phyloP scores from a whole-genome alignment of 2,329 filamentous ascomycete genomes.

The Lachnellula suecica region DNA sequence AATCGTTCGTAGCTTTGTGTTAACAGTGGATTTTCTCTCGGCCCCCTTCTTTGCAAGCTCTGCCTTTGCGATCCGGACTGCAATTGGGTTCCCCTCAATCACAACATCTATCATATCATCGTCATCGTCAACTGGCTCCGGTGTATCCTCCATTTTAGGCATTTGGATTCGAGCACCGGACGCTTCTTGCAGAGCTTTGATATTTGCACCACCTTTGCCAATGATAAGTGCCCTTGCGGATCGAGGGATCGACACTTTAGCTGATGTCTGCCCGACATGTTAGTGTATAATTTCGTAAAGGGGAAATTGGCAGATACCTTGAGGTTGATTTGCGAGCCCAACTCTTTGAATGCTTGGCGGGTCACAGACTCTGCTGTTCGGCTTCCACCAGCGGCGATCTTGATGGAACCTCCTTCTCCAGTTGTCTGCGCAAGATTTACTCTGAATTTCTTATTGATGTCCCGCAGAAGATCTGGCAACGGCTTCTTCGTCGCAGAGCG shows the following conservation, averaged over 20 bases:
- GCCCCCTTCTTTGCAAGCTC: conserved; percentile 86
- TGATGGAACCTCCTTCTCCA: conserved; percentile 69
- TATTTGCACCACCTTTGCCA: conserved; percentile 84
- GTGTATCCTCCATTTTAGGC: conserved; percentile 71
- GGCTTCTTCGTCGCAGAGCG: conserved; percentile 80
- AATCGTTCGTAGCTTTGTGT: conserved; percentile 77
- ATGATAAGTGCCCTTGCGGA: conserved; percentile 89
- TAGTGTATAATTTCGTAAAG: conserved; percentile 14
- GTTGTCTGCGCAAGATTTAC: conserved; percentile 78
- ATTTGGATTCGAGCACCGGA: conserved; percentile 90
- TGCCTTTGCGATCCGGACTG: conserved; percentile 78
- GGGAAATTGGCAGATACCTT: background rate
- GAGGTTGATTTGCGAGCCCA: conserved; percentile 48
- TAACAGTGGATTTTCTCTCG: conserved; percentile 80
- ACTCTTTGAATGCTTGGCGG: conserved; percentile 83
- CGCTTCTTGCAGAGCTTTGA: conserved; percentile 85
- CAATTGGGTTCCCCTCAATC: conserved; percentile 88
- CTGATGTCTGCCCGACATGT: conserved; percentile 51
- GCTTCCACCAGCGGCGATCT: conserved; percentile 83
- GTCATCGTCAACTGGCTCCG: conserved; percentile 61
- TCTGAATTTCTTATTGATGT: conserved; percentile 90
- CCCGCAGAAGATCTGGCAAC: conserved; percentile 79
- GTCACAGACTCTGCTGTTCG: conserved; percentile 65
- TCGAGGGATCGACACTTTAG: conserved; percentile 77
- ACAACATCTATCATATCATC: conserved; percentile 83